Evolutionary conservation across 2,329 filamentous ascomycete genomes (phyloP), one percentile per base, ranked within the genome.

Genomic region (Beauveria bassiana): DNA sequence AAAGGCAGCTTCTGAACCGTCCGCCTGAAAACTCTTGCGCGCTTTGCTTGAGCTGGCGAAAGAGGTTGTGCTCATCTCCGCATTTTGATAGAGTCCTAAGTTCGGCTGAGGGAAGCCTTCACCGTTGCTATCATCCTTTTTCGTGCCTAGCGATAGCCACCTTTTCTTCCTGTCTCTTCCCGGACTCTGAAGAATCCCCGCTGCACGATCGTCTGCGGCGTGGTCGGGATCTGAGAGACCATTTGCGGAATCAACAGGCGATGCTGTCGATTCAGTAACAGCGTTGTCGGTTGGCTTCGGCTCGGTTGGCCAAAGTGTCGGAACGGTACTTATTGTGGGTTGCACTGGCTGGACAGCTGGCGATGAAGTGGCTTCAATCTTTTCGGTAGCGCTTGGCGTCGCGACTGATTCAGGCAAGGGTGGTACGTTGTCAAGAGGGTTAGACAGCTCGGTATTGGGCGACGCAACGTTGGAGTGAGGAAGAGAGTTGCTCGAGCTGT

Each of bases 401-500:
- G 65, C 18, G 62, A 58, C 45, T 52, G 64, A 34, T 67, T 68
- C 24, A 63, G 64, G 20, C 64, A 64, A 16, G 55, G 64, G 26
- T 51, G 63, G 65, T 1, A 61, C 42, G 18, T 68, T 65, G 24
- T 84, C 81, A 63, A 81, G 67, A 1, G 80, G 79, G 63, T 83
- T 81, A 2, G 72, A 59, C 4, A 70, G 63, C 65, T 85, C 82
- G 24, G 71, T 64, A 40, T 69, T 73, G 2, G 83, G 81, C 6
- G 82, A 83, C 1, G 74, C 72, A 10, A 75, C 70, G 49, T 75
- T 72, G 14, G 78, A 79, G 45, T 73, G 71, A 6, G 77, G 72
- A 18, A 96, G 78, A 8, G 93, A 97, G 18, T 89, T 85, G 7
- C 85, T 89, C 18, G 95, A 98, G 70, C 93, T 97, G 65, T 96